These are phyloP conservation scores for Colletotrichum ledebouriae DNA, from an alignment of 2,329 filamentous ascomycete species.

Conservation along the genomic window DNA sequence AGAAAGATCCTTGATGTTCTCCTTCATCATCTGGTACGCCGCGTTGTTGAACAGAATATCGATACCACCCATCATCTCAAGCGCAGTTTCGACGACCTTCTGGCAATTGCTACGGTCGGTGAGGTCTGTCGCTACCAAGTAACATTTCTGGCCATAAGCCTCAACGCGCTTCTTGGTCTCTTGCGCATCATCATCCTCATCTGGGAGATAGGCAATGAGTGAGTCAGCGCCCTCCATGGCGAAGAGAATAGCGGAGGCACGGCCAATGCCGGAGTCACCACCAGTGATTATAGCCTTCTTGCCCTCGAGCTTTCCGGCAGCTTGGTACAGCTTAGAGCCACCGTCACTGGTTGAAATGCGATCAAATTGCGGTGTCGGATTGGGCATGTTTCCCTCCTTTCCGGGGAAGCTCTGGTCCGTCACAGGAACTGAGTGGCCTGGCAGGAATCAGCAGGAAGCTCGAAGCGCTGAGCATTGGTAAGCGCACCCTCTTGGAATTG, in stretches of 20 bases:
- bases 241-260: constrained; percentile 80
- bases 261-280: constrained; percentile 84
- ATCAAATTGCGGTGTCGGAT: constrained; percentile 71
- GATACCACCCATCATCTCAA: constrained; percentile 75
- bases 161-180: constrained; percentile 80
- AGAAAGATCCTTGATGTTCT: constrained; percentile 77
- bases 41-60: constrained; percentile 84
- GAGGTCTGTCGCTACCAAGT: constrained; percentile 75
- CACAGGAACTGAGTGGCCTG: constrained; percentile 57
- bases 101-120: constrained; percentile 76
- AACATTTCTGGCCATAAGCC: constrained; percentile 73
- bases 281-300: constrained; percentile 86
- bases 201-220: constrained; percentile 79
- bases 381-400: constrained; percentile 62
- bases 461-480: background rate
- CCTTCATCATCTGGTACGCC: constrained; percentile 75
- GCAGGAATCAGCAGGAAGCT: background rate
- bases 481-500: constrained; percentile 45
- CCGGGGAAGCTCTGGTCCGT: constrained; percentile 58
- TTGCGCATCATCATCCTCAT: constrained; percentile 82
- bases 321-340: constrained; percentile 77
- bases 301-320: constrained; percentile 80
- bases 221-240: constrained; percentile 84
- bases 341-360: constrained; percentile 77
- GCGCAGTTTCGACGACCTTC: constrained; percentile 75